Percentiles rank a stretch among this genome's conserved stretches.
Evolutionary conservation across 176 grass and related monocot genomes (phyloP).

Genomic region (Triticum urartu): DNA sequence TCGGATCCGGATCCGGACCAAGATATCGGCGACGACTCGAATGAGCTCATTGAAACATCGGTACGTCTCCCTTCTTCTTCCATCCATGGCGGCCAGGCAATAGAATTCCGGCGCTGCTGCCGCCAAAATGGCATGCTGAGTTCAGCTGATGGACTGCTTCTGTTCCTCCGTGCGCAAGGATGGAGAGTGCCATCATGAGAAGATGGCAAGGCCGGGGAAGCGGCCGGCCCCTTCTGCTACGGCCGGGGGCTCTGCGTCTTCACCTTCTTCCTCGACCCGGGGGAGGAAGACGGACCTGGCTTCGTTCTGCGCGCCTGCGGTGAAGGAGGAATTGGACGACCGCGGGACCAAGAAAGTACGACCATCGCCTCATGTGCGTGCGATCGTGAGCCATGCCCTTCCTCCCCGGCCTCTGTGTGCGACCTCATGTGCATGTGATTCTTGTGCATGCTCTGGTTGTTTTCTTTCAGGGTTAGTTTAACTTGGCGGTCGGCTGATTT

Average conservation of each 20-base stretch:
- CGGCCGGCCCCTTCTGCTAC: slow-evolving; percentile 35
- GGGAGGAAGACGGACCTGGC: slow-evolving; percentile 66
- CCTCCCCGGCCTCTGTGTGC: no score
- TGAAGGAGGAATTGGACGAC: slow-evolving; percentile 14
- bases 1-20: slow-evolving; percentile 51
- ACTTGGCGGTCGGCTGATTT: neutral
- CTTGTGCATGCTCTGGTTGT: no score
- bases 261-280: slow-evolving; percentile 21
- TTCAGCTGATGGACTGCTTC: neutral
- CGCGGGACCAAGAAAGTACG: slow-evolving; percentile 45
- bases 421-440: no score
- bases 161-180: slow-evolving; percentile 35
- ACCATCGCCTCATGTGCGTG: slow-evolving; percentile 44
- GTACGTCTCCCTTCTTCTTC: slow-evolving; percentile 33
- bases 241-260: slow-evolving; percentile 23
- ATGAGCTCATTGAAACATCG: slow-evolving; percentile 55
- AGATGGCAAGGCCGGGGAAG: slow-evolving; percentile 51
- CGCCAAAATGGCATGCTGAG: neutral
- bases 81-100: neutral
- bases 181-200: slow-evolving; percentile 29
- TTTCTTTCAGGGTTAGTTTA: neutral
- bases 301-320: slow-evolving; percentile 33
- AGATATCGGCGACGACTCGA: slow-evolving; percentile 30
- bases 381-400: neutral
- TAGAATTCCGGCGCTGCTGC: neutral